phyloP scores from a whole-genome alignment of 768 basidiomycete genomes.

The Dioszegia crocea region DNA sequence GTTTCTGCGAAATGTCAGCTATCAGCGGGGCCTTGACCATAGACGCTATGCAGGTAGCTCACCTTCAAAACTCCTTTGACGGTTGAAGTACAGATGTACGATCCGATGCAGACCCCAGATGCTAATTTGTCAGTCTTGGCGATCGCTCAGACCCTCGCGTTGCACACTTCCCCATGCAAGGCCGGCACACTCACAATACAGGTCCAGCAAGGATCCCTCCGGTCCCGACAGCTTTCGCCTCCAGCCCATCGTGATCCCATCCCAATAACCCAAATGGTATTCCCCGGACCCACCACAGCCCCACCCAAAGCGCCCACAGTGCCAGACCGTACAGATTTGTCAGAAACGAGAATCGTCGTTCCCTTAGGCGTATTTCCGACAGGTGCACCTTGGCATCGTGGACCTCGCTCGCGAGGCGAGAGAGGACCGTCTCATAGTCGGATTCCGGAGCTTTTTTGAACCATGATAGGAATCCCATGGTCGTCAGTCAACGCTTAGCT shows the following conservation, averaged over 20 bases:
- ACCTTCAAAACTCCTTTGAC: constrained; percentile 43
- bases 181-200: constrained; percentile 34
- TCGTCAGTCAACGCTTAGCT: too few species aligned
- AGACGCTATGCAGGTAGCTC: neutral
- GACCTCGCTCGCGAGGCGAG: constrained; percentile 43
- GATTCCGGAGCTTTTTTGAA: constrained; percentile 38
- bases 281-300: constrained; percentile 42
- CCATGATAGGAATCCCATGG: constrained; percentile 39
- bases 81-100: constrained; percentile 33
- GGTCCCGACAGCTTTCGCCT: constrained; percentile 26
- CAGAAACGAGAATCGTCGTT: constrained; percentile 38
- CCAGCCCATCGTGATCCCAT: constrained; percentile 17
- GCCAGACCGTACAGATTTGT: constrained; percentile 42
- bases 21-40: neutral
- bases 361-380: constrained; percentile 44
- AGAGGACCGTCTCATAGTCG: constrained; percentile 48
- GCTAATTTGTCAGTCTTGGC: constrained; percentile 9
- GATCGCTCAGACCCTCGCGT: too few species aligned
- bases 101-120: constrained; percentile 34
- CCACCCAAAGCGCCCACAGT: constrained; percentile 46
- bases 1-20: constrained; percentile 59
- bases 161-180: neutral
- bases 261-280: constrained; percentile 44
- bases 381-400: constrained; percentile 44
- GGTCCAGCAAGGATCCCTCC: constrained; percentile 36